Evolutionary conservation across 345 rosid species (phyloP).

Genomic region (Boechera divaricarpa): DNA sequence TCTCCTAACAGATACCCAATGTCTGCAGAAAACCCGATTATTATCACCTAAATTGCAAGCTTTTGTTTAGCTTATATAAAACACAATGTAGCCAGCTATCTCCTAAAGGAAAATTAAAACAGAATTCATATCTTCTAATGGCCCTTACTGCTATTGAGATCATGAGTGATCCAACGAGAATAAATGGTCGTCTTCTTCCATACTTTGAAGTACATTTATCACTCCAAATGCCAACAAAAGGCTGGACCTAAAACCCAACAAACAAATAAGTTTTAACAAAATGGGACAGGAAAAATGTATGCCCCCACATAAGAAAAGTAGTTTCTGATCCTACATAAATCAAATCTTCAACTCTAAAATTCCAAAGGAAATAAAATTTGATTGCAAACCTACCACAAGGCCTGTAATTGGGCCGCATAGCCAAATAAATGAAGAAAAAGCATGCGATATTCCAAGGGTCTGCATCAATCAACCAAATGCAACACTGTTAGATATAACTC

Average conservation of each 20-base stretch:
- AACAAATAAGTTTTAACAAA: conserved; percentile 27
- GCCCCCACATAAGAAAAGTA: conserved; percentile 36
- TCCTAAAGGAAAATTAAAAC: conserved; percentile 11
- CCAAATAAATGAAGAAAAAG: conserved; percentile 98
- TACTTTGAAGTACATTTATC: conserved; percentile 90
- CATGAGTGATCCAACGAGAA: conserved; percentile 89
- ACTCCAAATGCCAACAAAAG: conserved; percentile 98
- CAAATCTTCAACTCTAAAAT: not conserved
- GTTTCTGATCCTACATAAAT: not conserved
- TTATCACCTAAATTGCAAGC: conserved; percentile 85
- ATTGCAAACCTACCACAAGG: conserved; percentile 79
- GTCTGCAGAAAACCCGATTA: conserved; percentile 99
- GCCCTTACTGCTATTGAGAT: conserved; percentile 82
- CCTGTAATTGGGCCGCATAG: conserved; percentile 98
- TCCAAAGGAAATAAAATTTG: not conserved
- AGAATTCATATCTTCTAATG: conserved; percentile 30
- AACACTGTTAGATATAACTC: conserved; percentile 38
- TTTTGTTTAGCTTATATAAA: conserved; percentile 56
- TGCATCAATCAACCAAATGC: conserved; percentile 56
- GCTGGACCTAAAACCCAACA: conserved; percentile 78
- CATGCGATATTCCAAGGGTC: conserved; percentile 94
- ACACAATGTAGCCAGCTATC: conserved; percentile 20
- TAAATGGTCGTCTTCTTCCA: conserved; percentile 93
- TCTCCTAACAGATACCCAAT: conserved; percentile 87
- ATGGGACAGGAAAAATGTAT: not conserved